Percentiles rank a stretch among this genome's conserved stretches.
phyloP scores from a whole-genome alignment of 2,329 filamentous ascomycete species.

The Diplodia scrobiculata region DNA sequence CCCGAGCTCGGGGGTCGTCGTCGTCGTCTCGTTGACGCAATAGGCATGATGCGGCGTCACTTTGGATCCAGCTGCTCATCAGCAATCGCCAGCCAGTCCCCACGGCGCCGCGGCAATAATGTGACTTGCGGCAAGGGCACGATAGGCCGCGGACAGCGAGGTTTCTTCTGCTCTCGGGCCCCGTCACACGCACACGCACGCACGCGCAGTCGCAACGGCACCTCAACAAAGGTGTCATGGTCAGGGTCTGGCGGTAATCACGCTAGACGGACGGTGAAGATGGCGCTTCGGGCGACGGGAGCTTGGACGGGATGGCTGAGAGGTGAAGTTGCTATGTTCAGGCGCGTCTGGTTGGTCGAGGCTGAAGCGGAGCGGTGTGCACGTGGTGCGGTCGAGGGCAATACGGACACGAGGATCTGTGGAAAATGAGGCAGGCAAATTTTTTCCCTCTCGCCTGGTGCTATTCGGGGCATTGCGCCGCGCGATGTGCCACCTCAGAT shows the following conservation, averaged over 20 bases:
- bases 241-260: slow-evolving; percentile 3
- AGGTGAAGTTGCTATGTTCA: not conserved
- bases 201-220: not conserved
- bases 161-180: slow-evolving; percentile 4
- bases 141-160: slow-evolving; percentile 2
- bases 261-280: slow-evolving; percentile 16
- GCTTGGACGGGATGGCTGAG: not conserved
- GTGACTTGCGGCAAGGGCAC: not conserved
- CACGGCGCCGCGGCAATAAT: not conserved
- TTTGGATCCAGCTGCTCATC: not conserved
- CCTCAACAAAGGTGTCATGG: not conserved
- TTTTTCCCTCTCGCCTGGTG: not conserved
- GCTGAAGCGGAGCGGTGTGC: slow-evolving; percentile 15
- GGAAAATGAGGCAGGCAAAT: not conserved
- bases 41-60: not conserved
- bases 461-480: slow-evolving; percentile 14
- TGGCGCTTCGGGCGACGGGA: slow-evolving; percentile 17
- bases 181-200: not conserved
- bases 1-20: not conserved
- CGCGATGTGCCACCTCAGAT: not conserved
- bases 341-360: slow-evolving; percentile 15
- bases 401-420: not conserved
- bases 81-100: not conserved
- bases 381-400: slow-evolving; percentile 14
- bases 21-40: not conserved